Conservation (phyloP, 257 asterid species). For the Solanum chiquidenum region DNA sequence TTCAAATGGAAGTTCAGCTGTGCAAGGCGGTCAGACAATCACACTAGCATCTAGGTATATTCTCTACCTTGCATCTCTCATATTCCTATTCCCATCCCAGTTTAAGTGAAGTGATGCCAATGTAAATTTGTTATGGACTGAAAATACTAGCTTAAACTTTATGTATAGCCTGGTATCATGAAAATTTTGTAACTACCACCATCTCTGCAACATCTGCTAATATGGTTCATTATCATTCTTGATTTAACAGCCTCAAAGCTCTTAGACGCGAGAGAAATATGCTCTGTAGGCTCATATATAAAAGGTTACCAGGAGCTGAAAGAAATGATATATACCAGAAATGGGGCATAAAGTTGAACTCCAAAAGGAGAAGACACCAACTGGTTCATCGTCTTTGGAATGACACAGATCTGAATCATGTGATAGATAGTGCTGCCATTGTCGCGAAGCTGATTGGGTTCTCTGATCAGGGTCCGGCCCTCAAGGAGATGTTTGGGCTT, state of each 20-base stretch:
- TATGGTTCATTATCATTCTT: neutral
- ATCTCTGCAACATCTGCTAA: neutral
- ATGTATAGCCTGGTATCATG: neutral
- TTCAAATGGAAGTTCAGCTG: slow-evolving; percentile 22
- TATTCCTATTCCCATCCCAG: neutral
- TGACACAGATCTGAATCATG: slow-evolving; percentile 15
- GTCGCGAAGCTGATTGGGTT: slow-evolving; percentile 40
- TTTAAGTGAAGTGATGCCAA: neutral
- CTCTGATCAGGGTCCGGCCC: slow-evolving; percentile 26
- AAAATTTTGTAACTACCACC: neutral
- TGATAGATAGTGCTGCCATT: slow-evolving; percentile 29
- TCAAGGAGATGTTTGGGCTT: slow-evolving; percentile 49
- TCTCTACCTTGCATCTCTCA: neutral
- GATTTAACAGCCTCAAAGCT: slow-evolving; percentile 26
- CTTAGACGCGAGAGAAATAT: slow-evolving; percentile 29
- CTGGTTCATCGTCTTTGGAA: slow-evolving; percentile 29
- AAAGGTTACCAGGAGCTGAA: slow-evolving; percentile 23
- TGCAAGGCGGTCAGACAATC: slow-evolving; percentile 27
- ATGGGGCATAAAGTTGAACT: slow-evolving; percentile 37
- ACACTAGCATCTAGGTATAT: slow-evolving; percentile 31
- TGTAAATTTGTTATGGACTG: neutral
- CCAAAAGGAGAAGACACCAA: slow-evolving; percentile 30
- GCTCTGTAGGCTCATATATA: slow-evolving; percentile 30
- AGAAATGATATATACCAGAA: slow-evolving; percentile 24
- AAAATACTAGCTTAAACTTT: neutral